These are phyloP conservation scores for Trapa incisa DNA, from an alignment of 345 rosid species.

Conservation along the genomic window DNA sequence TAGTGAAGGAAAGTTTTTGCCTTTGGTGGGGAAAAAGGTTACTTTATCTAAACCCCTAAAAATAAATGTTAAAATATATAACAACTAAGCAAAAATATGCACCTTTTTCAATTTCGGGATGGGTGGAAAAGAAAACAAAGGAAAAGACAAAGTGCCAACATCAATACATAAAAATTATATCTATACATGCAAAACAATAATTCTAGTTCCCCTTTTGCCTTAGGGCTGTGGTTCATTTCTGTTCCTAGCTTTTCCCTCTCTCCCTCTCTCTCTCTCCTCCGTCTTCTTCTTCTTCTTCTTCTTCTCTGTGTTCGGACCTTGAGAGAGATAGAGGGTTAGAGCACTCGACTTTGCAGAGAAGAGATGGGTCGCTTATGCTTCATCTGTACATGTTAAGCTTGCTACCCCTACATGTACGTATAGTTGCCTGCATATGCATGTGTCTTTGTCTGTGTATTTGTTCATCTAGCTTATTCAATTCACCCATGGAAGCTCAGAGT, in stretches of 20 bases:
- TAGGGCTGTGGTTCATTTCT: slow-evolving; percentile 36
- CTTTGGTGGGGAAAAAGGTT: too few species aligned
- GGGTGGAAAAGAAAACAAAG: slow-evolving; percentile 22
- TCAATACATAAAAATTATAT: slow-evolving; percentile 30
- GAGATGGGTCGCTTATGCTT: too few species aligned
- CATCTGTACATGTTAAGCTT: not conserved
- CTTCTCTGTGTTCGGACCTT: not conserved
- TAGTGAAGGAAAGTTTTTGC: too few species aligned
- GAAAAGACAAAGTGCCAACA: slow-evolving; percentile 68
- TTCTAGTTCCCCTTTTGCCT: slow-evolving; percentile 15
- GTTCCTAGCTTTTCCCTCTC: slow-evolving; percentile 18
- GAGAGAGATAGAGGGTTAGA: not conserved
- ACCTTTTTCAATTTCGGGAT: slow-evolving; percentile 8
- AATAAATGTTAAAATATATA: not conserved
- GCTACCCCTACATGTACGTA: not conserved
- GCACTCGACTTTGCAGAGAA: slow-evolving; percentile 4
- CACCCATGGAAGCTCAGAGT: too few species aligned
- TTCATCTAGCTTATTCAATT: too few species aligned
- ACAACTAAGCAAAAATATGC: not conserved
- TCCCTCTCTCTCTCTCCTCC: slow-evolving; percentile 4
- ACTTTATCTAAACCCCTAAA: not conserved
- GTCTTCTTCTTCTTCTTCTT: slow-evolving; percentile 9
- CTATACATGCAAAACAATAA: slow-evolving; percentile 13
- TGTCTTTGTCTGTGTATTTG: too few species aligned
- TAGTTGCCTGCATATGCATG: too few species aligned